Conservation (phyloP, 305 asterid species). For the Vinca major region DNA sequence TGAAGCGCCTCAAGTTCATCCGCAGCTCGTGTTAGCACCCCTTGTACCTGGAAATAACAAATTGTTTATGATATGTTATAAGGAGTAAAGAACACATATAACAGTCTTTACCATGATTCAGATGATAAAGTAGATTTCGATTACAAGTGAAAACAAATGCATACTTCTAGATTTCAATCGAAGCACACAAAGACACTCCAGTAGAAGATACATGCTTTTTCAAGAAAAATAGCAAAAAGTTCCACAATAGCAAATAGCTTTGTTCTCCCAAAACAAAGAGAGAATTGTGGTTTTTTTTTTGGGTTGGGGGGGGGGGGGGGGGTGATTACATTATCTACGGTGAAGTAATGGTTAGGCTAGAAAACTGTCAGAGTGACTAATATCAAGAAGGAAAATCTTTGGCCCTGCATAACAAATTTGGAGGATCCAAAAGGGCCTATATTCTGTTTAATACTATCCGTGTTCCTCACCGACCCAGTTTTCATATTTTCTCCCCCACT, state of each 20-base stretch:
- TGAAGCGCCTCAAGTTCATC: slow-evolving; percentile 77
- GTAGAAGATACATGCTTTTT: not conserved
- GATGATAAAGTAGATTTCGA: not conserved
- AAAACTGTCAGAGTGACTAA: not conserved
- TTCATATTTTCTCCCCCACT: not conserved
- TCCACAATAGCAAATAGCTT: no score
- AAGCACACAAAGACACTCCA: not conserved
- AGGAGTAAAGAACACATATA: not conserved
- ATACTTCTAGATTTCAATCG: no score
- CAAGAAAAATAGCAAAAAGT: not conserved
- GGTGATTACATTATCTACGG: not conserved
- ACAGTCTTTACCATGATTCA: not conserved
- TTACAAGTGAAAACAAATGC: no score
- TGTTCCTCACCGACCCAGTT: not conserved
- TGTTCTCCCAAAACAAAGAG: no score
- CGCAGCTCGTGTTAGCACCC: slow-evolving; percentile 69
- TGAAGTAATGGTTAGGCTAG: not conserved
- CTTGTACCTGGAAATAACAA: slow-evolving; percentile 51
- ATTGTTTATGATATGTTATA: not conserved
- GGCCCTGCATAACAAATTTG: not conserved
- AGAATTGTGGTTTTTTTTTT: no score
- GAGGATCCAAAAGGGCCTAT: not conserved
- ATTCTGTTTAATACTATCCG: not conserved
- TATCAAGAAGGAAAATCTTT: not conserved
- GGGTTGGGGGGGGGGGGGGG: no score